Evolutionary conservation across 2,329 filamentous ascomycete genomes (phyloP).

Genomic region (Colletotrichum liriopes): DNA sequence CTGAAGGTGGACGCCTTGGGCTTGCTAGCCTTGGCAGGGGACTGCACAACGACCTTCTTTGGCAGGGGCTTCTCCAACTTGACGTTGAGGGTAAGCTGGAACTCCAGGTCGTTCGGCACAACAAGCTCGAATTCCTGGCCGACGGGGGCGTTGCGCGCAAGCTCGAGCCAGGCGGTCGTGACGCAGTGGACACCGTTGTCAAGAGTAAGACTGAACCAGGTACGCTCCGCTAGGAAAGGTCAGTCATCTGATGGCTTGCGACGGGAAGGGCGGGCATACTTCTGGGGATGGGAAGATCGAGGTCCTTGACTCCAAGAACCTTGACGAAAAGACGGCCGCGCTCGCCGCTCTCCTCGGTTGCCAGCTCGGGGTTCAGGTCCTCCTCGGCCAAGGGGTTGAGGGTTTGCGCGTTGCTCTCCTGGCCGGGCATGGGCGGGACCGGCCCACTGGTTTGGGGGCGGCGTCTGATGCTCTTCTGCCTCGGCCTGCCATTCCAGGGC

Average conservation of each 20-base stretch:
- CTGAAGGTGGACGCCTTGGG: conserved; percentile 91
- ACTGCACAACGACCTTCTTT: conserved; percentile 59
- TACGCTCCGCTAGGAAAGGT: conserved; percentile 79
- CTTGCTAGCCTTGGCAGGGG: conserved; percentile 76
- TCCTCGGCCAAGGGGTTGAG: conserved; percentile 80
- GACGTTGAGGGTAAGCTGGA: conserved; percentile 96
- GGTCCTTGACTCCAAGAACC: conserved; percentile 97
- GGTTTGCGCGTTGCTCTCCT: conserved; percentile 82
- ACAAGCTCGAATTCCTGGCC: conserved; percentile 99
- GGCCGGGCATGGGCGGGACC: conserved; percentile 88
- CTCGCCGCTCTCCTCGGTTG: conserved; percentile 85
- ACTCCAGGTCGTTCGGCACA: conserved; percentile 97
- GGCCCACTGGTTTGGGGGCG: conserved; percentile 71
- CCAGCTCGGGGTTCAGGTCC: conserved; percentile 70
- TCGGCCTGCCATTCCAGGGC: conserved; percentile 90
- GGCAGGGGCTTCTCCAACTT: conserved; percentile 89
- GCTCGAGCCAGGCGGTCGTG: conserved; percentile 94
- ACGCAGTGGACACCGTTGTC: conserved; percentile 99
- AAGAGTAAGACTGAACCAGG: conserved; percentile 96
- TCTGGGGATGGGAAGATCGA: conserved; percentile 91
- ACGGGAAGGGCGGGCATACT: conserved; percentile 70
- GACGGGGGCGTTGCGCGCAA: conserved; percentile 92
- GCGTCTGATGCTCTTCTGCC: conserved; percentile 77
- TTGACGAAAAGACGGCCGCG: conserved; percentile 96
- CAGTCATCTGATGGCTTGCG: conserved; percentile 44